Conservation (phyloP, 352 stramenopile species). For the Hyaloperonospora arabidopsidis region DNA sequence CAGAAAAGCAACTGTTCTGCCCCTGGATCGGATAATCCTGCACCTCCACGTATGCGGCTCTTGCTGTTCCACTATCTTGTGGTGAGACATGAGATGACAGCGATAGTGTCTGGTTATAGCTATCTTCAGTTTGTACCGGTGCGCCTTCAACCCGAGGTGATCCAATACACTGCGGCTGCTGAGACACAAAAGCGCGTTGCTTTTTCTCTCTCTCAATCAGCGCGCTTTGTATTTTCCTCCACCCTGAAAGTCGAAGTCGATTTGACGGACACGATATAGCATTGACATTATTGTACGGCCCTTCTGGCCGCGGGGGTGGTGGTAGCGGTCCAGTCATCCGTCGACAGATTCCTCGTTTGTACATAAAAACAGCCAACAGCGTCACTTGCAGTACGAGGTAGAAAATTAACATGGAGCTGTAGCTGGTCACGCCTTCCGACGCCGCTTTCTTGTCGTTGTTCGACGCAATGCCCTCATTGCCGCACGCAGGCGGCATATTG, state of each 20-base stretch:
- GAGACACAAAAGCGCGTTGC: constrained; percentile 15
- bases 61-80: constrained; percentile 11
- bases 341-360: constrained; percentile 39
- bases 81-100: constrained; percentile 6
- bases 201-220: constrained; percentile 58
- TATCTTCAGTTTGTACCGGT: constrained; percentile 1
- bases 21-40: constrained; percentile 10
- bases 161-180: constrained; percentile 20
- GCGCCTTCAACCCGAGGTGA: constrained; percentile 17
- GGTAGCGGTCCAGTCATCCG: constrained; percentile 13
- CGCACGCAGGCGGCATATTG: constrained; percentile 47
- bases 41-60: constrained; percentile 15
- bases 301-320: constrained; percentile 17
- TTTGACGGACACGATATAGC: constrained; percentile 66
- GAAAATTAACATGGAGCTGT: constrained; percentile 56
- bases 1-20: constrained; percentile 5
- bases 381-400: constrained; percentile 61
- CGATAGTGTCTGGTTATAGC: constrained; percentile 1
- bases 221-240: constrained; percentile 42
- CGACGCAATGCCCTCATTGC: constrained; percentile 15
- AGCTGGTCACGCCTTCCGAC: constrained; percentile 22
- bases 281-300: constrained; percentile 68
- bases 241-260: constrained; percentile 53
- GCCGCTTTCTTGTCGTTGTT: constrained; percentile 5
- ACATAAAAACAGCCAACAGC: constrained; percentile 51